These are phyloP conservation scores for Chaetomium sp. DNA, from an alignment of 2,329 filamentous ascomycete genomes.

Conservation along the genomic window DNA sequence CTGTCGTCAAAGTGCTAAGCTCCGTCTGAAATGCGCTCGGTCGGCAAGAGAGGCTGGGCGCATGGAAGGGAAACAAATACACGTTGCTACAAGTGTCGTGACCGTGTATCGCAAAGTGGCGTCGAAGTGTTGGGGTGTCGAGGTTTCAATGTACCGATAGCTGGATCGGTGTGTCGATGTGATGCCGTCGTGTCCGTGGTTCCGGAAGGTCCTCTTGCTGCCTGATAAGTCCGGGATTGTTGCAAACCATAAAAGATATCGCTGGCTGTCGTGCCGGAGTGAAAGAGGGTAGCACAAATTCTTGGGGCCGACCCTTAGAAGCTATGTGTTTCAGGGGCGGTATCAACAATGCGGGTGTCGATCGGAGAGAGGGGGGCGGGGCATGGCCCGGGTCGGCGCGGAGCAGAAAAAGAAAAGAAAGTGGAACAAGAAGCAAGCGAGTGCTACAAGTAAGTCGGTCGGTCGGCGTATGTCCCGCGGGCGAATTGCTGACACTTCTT, in stretches of 20 bases:
- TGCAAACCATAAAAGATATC: constrained; percentile 15
- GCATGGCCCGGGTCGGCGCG: constrained; percentile 18
- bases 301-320: constrained; percentile 19
- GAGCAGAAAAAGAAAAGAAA: constrained; percentile 12
- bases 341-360: constrained; percentile 30
- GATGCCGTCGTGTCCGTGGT: constrained; percentile 13
- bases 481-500: too few species aligned
- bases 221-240: constrained; percentile 16
- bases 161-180: too few species aligned
- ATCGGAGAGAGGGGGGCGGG: constrained; percentile 19
- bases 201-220: constrained; percentile 18
- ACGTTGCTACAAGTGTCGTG: constrained; percentile 6
- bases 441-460: background rate
- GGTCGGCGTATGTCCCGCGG: background rate
- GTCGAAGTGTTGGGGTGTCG: background rate
- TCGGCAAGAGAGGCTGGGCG: too few species aligned
- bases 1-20: too few species aligned
- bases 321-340: constrained; percentile 30
- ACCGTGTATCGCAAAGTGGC: constrained; percentile 5
- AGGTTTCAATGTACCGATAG: too few species aligned
- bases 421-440: background rate
- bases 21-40: too few species aligned
- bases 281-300: constrained; percentile 20
- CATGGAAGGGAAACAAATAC: constrained; percentile 1
- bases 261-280: constrained; percentile 13